Conservation (phyloP, 2,329 filamentous ascomycete species). For the Bertia moriformis region DNA sequence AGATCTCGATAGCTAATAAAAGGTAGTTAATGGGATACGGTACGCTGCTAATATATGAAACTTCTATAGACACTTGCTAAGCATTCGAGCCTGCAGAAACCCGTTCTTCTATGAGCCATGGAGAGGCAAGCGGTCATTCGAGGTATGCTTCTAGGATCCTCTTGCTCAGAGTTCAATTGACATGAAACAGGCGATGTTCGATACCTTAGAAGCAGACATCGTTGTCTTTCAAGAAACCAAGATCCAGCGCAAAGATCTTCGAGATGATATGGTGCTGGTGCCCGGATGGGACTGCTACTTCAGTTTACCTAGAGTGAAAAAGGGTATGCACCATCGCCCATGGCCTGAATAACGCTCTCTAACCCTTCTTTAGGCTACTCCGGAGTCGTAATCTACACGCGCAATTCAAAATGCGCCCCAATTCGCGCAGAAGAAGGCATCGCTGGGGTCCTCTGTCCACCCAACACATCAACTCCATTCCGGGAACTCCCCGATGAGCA, state of each 20-base stretch:
- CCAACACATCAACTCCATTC: conserved; percentile 57
- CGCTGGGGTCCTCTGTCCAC: conserved; percentile 62
- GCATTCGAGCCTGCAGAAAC: conserved; percentile 43
- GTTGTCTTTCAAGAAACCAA: conserved; percentile 92
- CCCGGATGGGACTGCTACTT: conserved; percentile 95
- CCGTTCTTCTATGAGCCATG: conserved; percentile 77
- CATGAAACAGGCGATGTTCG: conserved; percentile 65
- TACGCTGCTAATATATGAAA: no score
- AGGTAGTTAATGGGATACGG: conserved; percentile 5
- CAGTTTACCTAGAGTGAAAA: conserved; percentile 83
- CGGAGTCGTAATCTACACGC: conserved; percentile 86
- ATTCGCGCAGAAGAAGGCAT: conserved; percentile 91
- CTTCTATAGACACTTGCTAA: conserved; percentile 1
- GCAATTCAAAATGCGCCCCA: conserved; percentile 71
- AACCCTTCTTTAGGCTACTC: conserved; percentile 61
- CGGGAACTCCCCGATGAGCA: conserved; percentile 59
- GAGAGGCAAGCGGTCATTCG: conserved; percentile 55
- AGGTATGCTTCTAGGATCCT: conserved; percentile 25
- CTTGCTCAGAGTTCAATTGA: conserved; percentile 1
- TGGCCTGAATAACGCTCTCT: conserved; percentile 4
- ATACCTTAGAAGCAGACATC: conserved; percentile 81
- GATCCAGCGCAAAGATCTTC: conserved; percentile 82
- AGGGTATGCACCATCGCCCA: conserved; percentile 41
- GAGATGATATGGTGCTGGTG: conserved; percentile 89
- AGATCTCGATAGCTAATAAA: no score